phyloP scores from a whole-genome alignment of 495 filamentous ascomycete genomes.

The Podospora anserina region DNA sequence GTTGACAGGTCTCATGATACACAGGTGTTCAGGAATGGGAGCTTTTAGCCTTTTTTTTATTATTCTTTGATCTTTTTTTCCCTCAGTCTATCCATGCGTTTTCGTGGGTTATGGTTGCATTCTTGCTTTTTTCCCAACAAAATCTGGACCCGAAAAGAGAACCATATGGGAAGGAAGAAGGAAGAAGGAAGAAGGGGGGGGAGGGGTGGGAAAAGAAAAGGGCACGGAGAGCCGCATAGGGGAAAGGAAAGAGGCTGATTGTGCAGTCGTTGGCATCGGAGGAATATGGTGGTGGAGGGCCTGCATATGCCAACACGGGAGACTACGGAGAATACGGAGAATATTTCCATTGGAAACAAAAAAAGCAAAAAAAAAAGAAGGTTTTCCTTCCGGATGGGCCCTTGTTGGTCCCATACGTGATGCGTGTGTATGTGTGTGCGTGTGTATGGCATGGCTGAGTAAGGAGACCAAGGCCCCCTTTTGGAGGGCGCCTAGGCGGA shows the following conservation, averaged over 20 bases:
- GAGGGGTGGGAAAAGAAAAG: neutral
- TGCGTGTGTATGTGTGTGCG: neutral
- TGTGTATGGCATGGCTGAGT: neutral
- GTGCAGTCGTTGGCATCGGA: neutral
- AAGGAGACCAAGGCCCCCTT: neutral
- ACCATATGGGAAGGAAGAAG: neutral
- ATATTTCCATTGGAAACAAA: neutral
- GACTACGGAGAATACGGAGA: neutral
- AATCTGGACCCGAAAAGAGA: neutral
- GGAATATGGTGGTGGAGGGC: too few relatives aligned
- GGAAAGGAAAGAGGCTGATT: neutral
- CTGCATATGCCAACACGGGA: neutral
- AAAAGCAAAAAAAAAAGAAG: neutral
- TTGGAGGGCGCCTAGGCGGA: neutral
- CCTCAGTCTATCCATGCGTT: neutral
- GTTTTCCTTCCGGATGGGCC: neutral
- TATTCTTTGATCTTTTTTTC: neutral
- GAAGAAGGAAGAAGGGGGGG: too few relatives aligned
- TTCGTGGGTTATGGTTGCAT: neutral
- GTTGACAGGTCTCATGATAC: slow-evolving; percentile 11
- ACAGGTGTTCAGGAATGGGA: slow-evolving; percentile 19
- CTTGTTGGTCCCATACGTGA: neutral
- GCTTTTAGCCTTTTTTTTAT: slow-evolving; percentile 9
- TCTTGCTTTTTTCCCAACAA: neutral
- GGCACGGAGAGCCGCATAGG: neutral